Conservation (phyloP, 2,329 filamentous ascomycete species). For the Dothistroma pini region DNA sequence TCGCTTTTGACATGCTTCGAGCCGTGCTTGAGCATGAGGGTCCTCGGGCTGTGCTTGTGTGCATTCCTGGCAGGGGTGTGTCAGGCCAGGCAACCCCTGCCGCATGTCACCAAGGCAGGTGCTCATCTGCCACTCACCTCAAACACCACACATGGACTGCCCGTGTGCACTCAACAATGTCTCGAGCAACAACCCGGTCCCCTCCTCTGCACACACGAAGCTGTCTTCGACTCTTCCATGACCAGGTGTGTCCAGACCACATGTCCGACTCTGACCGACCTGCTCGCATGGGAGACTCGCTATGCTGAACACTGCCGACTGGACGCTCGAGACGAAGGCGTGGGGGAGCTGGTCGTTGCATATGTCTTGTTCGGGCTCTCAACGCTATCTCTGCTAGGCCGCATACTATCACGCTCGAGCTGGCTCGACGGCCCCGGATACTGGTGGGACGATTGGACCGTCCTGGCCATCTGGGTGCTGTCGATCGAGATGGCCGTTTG, state of each 20-base stretch:
- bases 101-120: neutral
- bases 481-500: constrained; percentile 8
- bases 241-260: constrained; percentile 11
- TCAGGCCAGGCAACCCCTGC: neutral
- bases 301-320: constrained; percentile 12
- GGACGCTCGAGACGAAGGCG: constrained; percentile 5
- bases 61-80: neutral
- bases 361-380: constrained; percentile 8
- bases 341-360: constrained; percentile 1
- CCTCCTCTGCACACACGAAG: constrained; percentile 5
- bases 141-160: neutral
- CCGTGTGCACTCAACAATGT: neutral
- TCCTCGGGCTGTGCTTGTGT: neutral
- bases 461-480: constrained; percentile 5
- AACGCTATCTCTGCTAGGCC: constrained; percentile 5
- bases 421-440: constrained; percentile 13
- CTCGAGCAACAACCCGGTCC: neutral
- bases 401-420: constrained; percentile 9
- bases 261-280: constrained; percentile 9
- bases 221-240: constrained; percentile 11
- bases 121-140: neutral
- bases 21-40: neutral
- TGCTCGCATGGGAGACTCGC: constrained; percentile 16
- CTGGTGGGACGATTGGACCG: constrained; percentile 17
- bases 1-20: neutral